Base-by-base conservation (phyloP, 805 yeast species). In the Millerozyma miso region DNA sequence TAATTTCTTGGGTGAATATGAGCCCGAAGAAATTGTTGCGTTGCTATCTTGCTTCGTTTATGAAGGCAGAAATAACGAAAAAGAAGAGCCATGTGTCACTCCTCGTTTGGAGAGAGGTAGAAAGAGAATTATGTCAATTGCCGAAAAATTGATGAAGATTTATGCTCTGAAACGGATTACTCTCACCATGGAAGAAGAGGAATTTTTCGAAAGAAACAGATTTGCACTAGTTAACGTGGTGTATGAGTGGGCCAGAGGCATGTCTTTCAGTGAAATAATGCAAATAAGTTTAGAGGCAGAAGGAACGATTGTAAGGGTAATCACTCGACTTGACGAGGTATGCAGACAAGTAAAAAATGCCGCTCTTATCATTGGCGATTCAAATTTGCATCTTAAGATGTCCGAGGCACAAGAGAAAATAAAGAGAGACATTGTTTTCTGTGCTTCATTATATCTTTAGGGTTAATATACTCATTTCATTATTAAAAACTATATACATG, bases 191-290 rank as follows among this genome's bases (percentile, higher is more conserved):
- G 98, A 90, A 41, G 98, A 91, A 53, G 84, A 83, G 39, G 85
- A 84, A 46, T 93, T 91, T 55, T 66, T 84, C 50, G 95, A 88
- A 43, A 77, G 83, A 49, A 83, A 88, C 54, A 72, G 98, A 51
- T 93, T 93, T 63, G 96, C 91, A 0, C 73, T 93, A 55, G 86
- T 88, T 64, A 91, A 89, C 59, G 96, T 88, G 10, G 96, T 91
- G 3, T 93, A 91, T 60, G 97, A 93, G 65, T 93, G 99, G 99
- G 97, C 98, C 1, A 75, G 95, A 50, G 99, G 99, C 2, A 76
- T 70, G 73, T 76, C 95, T 0, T 93, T 93, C 69, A 84, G 85
- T 50, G 95, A 88, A 44, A 91, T 93, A 50, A 93, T 90, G 84
- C 83, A 80, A 46, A 75, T 88, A 49, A 87, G 96, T 44, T 82